These are phyloP conservation scores for Lasiosphaeria hispida DNA, from an alignment of 495 filamentous ascomycete species.

Conservation along the genomic window DNA sequence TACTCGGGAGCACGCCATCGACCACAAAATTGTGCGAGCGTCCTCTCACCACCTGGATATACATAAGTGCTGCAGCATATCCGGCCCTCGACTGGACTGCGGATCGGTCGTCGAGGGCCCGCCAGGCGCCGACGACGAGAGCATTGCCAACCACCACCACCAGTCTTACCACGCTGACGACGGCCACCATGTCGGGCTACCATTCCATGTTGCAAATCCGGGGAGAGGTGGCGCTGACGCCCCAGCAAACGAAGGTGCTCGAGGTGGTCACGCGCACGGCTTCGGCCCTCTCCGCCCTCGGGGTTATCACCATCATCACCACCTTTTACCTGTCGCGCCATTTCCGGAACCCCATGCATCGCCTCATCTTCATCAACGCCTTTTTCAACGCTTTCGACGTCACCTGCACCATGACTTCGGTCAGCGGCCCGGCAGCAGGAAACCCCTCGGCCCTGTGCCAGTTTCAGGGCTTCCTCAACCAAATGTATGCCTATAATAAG, in stretches of 20 bases:
- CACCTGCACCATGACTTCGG: conserved; percentile 46
- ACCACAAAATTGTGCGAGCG: conserved; percentile 12
- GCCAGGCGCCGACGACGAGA: neutral
- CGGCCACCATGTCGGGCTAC: neutral
- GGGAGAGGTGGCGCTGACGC: conserved; percentile 27
- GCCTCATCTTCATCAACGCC: conserved; percentile 48
- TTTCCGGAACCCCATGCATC: conserved; percentile 49
- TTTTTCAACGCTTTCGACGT: conserved; percentile 48
- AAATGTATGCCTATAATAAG: conserved; percentile 36
- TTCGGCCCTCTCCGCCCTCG: conserved; percentile 40
- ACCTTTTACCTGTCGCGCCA: conserved; percentile 39
- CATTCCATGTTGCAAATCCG: conserved; percentile 14
- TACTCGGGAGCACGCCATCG: conserved; percentile 7
- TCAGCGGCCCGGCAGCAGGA: conserved; percentile 39
- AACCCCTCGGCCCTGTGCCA: conserved; percentile 42
- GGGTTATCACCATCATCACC: conserved; percentile 40
- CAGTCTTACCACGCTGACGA: neutral
- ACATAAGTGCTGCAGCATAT: neutral
- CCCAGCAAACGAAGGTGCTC: conserved; percentile 30
- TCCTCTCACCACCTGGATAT: neutral
- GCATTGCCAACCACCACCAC: neutral
- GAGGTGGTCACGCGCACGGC: conserved; percentile 37
- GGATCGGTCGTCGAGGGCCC: neutral
- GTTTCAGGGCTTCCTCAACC: conserved; percentile 48
- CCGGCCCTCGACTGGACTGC: neutral